Evolutionary conservation across 208 protist species (phyloP), one percentile per base, ranked within the genome.

Genomic region (Wallacemonas sp.): DNA sequence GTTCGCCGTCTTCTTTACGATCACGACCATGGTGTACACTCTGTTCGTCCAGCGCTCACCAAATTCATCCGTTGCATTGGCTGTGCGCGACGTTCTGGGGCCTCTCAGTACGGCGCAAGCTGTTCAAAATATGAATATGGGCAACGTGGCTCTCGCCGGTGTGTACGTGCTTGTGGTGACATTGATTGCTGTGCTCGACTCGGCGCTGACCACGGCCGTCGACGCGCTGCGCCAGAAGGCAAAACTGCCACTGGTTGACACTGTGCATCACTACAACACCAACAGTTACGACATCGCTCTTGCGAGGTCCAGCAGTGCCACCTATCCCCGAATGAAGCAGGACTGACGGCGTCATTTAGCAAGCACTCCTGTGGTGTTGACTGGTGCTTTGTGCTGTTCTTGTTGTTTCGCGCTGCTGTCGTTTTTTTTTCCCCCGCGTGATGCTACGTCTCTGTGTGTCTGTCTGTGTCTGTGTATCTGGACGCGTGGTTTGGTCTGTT

Each of bases 181-280:
- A 26, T 49, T 90, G 55, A 56, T 90, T 33, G 31, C 79, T 8
- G 56, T 86, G 54, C 60, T 88, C 0, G 88, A 94, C 19, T 67
- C 69, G 30, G 70, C 63, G 4, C 56, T 91, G 14, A 46, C 78
- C 6, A 41, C 36, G 14, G 49, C 84, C 9, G 79, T 72, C 27
- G 66, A 86, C 21, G 49, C 53, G 22, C 24, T 91, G 38, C 67
- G 80, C 15, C 22, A 55, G 30, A 74, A 76, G 51, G 77, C 76
- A 3, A 80, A 79, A 41, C 66, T 84, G 28, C 88, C 88, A 8
- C 64, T 70, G 14, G 28, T 66, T 6, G 68, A 86, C 30, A 73
- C 89, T 34, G 54, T 93, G 17, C 62, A 77, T 21, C 71, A 86
- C 64, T 82, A 88, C 70, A 93, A 93, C 62, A 28, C 42, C 33